Evolutionary conservation across 1,139 yeast species (phyloP).

Genomic region (Barnettozyma hawaiiensis): DNA sequence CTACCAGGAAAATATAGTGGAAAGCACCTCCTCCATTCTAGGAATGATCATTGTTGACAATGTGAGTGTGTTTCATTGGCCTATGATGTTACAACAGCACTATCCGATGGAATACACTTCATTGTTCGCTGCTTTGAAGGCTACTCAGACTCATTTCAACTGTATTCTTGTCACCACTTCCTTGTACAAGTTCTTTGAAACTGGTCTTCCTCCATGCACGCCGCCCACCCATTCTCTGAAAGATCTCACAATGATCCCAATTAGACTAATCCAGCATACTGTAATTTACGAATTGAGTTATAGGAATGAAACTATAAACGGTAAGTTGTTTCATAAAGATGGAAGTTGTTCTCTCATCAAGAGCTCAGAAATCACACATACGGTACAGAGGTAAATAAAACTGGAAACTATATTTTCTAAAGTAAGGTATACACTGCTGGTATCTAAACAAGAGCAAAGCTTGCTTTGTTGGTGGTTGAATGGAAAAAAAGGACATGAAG

Average conservation of each 20-base stretch:
- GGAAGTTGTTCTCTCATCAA: neutral
- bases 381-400: neutral
- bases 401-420: neutral
- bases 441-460: neutral
- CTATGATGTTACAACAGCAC: neutral
- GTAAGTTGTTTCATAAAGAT: neutral
- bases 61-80: conserved; percentile 8
- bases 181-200: conserved; percentile 5
- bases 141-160: neutral
- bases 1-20: neutral
- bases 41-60: conserved; percentile 8
- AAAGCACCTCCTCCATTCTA: neutral
- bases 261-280: neutral
- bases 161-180: conserved; percentile 5
- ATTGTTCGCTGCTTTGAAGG: neutral
- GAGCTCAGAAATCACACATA: neutral
- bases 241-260: neutral
- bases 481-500: neutral
- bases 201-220: conserved; percentile 1
- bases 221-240: neutral
- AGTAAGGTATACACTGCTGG: neutral
- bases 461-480: neutral
- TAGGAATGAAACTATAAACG: neutral
- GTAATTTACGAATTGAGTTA: neutral
- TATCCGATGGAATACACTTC: conserved; percentile 7